A percentile compares a stretch with the other conserved stretches of the same genome.
Conservation (phyloP, 73 alveolate genomes). For the Tetrahymena thermophila region DNA sequence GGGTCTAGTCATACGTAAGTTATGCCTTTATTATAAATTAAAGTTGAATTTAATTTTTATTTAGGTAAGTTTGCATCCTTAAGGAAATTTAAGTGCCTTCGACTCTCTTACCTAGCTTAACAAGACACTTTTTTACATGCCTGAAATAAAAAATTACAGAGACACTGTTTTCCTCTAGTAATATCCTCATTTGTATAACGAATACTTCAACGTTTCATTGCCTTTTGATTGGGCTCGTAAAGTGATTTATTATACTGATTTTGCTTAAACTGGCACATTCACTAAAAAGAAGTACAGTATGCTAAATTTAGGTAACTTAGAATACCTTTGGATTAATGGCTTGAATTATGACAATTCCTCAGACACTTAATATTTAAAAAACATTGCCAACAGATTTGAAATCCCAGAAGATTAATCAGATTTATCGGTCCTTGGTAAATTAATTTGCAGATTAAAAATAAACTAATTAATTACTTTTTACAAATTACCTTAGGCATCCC, state of each 20-base stretch:
- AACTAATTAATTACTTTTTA: background rate
- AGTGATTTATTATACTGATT: background rate
- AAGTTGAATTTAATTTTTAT: too few species aligned
- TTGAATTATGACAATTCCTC: background rate
- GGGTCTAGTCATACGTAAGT: background rate
- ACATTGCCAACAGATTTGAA: background rate
- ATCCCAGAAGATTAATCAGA: background rate
- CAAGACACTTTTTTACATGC: background rate
- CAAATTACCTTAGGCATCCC: background rate
- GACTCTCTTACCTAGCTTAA: background rate
- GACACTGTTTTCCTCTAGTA: background rate
- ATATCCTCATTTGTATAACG: background rate
- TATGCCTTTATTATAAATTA: background rate
- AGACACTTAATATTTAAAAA: background rate
- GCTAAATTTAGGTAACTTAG: background rate
- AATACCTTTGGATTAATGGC: background rate
- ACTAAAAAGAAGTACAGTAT: background rate
- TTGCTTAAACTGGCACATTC: background rate
- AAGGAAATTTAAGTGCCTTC: background rate
- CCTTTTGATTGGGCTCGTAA: slow-evolving; percentile 1
- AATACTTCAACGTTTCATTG: background rate
- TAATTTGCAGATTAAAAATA: background rate
- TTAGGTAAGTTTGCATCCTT: background rate
- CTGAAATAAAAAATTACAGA: background rate
- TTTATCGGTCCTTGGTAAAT: background rate